Evolutionary conservation across 306 rosid genomes (phyloP).

Genomic region (Prunus campanulata): DNA sequence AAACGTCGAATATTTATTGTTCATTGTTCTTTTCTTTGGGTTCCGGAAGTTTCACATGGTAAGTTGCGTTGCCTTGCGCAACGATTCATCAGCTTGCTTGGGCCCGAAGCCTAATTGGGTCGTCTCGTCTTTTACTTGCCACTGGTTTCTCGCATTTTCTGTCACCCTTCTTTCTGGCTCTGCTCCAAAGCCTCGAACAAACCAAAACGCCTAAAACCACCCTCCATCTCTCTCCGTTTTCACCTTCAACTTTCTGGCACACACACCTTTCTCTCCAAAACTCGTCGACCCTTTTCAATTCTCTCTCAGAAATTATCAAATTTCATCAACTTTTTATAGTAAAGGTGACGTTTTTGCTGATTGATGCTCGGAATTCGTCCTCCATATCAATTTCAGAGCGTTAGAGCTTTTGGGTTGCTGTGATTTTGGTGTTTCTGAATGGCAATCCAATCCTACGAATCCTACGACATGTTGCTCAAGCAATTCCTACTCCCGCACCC

Average conservation of each 20-base stretch:
- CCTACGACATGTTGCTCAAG: constrained; percentile 60
- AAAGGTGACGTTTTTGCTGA: background rate
- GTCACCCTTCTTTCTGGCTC: background rate
- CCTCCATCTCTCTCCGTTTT: background rate
- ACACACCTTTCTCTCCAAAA: background rate
- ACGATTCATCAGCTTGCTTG: background rate
- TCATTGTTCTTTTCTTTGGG: background rate
- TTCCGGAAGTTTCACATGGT: constrained; percentile 10
- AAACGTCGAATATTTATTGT: background rate
- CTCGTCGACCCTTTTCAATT: background rate
- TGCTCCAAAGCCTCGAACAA: background rate
- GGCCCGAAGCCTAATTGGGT: constrained; percentile 1
- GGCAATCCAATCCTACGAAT: constrained; percentile 66
- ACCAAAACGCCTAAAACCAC: background rate
- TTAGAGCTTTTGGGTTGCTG: constrained; percentile 23
- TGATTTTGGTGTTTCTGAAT: constrained; percentile 53
- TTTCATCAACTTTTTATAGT: background rate
- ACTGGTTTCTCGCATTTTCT: background rate
- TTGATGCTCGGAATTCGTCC: background rate
- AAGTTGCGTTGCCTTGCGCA: constrained; percentile 9
- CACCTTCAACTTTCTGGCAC: background rate
- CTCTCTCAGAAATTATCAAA: background rate
- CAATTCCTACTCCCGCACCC: constrained; percentile 62
- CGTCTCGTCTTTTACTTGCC: background rate
- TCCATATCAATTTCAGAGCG: background rate